Percentiles rank a stretch among this genome's conserved stretches.
Conservation (phyloP, 108 stramenopile species). For the Poteriospumella lacustris region DNA sequence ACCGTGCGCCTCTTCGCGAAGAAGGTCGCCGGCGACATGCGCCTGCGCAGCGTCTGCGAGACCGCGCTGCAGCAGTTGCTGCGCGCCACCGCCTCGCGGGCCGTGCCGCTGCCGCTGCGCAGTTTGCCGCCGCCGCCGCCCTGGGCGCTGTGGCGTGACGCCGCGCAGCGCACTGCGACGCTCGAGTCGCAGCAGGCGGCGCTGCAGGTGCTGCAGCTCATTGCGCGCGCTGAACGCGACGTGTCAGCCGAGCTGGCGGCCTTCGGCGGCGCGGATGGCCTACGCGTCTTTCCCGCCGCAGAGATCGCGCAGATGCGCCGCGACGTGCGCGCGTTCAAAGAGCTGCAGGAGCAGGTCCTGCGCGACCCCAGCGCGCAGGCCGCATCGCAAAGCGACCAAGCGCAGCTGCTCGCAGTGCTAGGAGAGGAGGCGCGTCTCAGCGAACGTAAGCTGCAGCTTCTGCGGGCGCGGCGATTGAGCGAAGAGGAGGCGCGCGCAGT, state of each 20-base stretch:
- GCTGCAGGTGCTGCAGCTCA: slow-evolving; percentile 24
- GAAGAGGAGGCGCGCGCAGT: not conserved
- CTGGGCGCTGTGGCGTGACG: too few relatives aligned
- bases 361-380: not conserved
- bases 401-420: not conserved
- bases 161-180: too few relatives aligned
- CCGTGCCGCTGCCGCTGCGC: too few relatives aligned
- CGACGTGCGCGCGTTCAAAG: not conserved
- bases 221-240: slow-evolving; percentile 22
- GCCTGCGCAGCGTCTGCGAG: not conserved
- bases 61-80: too few relatives aligned
- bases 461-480: not conserved
- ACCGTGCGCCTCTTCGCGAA: not conserved
- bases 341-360: not conserved
- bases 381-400: not conserved
- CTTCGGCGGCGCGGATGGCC: not conserved
- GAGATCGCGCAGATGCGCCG: not conserved
- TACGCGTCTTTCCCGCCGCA: not conserved
- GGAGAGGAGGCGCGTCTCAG: not conserved
- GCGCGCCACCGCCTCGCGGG: too few relatives aligned
- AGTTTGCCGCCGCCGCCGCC: too few relatives aligned
- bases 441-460: not conserved
- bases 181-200: slow-evolving; percentile 27
- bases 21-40: not conserved
- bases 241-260: not conserved